Evolutionary conservation across 306 rosid genomes (phyloP).

Genomic region (Abrus precatorius): DNA sequence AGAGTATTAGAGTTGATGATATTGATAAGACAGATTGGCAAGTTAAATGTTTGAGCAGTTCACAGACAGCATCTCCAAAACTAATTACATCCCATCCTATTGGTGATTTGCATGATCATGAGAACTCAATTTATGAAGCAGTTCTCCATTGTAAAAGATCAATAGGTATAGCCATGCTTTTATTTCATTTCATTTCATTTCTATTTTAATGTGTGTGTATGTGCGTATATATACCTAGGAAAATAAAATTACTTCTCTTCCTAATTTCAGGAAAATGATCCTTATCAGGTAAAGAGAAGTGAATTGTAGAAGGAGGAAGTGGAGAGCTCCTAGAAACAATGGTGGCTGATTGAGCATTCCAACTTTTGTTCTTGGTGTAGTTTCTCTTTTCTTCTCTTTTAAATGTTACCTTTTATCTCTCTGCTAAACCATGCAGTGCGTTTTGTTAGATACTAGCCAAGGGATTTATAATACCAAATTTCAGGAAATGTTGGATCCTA

Average conservation of each 20-base stretch:
- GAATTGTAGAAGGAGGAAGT: slow-evolving; percentile 30
- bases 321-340: slow-evolving; percentile 32
- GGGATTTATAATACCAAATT: slow-evolving; percentile 25
- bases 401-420: slow-evolving; percentile 22
- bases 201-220: background rate
- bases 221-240: background rate
- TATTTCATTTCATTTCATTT: background rate
- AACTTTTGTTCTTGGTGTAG: slow-evolving; percentile 48
- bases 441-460: slow-evolving; percentile 32
- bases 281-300: slow-evolving; percentile 28
- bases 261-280: slow-evolving; percentile 55
- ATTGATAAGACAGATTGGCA: slow-evolving; percentile 49
- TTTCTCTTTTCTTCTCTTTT: slow-evolving; percentile 29
- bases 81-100: slow-evolving; percentile 16
- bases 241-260: slow-evolving; percentile 15
- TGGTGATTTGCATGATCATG: slow-evolving; percentile 53
- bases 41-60: slow-evolving; percentile 47
- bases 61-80: slow-evolving; percentile 55
- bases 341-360: slow-evolving; percentile 41
- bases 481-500: slow-evolving; percentile 30
- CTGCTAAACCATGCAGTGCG: slow-evolving; percentile 33
- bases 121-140: slow-evolving; percentile 71
- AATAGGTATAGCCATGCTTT: slow-evolving; percentile 54
- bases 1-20: slow-evolving; percentile 55
- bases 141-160: slow-evolving; percentile 79